phyloP scores from a whole-genome alignment of 768 basidiomycete genomes.

The Rhodotorula babjevae region DNA sequence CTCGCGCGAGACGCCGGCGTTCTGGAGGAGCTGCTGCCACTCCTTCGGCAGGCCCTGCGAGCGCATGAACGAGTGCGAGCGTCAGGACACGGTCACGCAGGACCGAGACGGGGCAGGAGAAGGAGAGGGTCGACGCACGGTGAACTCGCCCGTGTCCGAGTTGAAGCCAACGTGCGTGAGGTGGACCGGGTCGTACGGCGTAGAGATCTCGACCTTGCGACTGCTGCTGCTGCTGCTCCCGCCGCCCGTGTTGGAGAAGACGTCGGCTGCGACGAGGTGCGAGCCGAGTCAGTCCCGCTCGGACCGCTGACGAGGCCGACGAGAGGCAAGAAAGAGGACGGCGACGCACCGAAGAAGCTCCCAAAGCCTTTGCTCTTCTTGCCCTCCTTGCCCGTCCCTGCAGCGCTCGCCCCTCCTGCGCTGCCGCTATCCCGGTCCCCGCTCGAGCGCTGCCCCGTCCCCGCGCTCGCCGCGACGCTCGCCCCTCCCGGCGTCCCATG shows the following conservation, averaged over 20 bases:
- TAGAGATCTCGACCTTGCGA: slow-evolving; percentile 70
- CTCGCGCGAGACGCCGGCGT: slow-evolving; percentile 84
- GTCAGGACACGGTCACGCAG: background rate
- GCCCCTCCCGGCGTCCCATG: background rate
- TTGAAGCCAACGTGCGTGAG: slow-evolving; percentile 99
- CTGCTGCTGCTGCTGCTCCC: slow-evolving; percentile 33
- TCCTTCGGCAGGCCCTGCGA: slow-evolving; percentile 82
- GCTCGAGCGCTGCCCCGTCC: slow-evolving; percentile 1
- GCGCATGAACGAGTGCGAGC: background rate
- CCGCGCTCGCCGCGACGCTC: background rate
- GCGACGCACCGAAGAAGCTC: slow-evolving; percentile 30
- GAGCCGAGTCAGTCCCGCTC: background rate
- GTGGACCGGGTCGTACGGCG: slow-evolving; percentile 97
- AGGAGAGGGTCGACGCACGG: slow-evolving; percentile 47
- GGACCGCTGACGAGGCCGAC: background rate
- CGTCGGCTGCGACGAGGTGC: slow-evolving; percentile 25
- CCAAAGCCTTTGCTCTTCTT: slow-evolving; percentile 36
- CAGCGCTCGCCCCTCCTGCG: background rate
- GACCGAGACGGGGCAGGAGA: background rate
- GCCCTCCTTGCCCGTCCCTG: slow-evolving; percentile 12
- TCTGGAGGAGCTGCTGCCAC: slow-evolving; percentile 90
- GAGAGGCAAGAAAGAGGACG: background rate
- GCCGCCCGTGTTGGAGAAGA: slow-evolving; percentile 32
- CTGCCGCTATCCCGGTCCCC: background rate
- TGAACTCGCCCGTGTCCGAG: slow-evolving; percentile 95